Percentiles rank a stretch among this genome's conserved stretches.
phyloP scores from a whole-genome alignment of 2,329 filamentous ascomycete species.

The Cryphonectria nitschkei region DNA sequence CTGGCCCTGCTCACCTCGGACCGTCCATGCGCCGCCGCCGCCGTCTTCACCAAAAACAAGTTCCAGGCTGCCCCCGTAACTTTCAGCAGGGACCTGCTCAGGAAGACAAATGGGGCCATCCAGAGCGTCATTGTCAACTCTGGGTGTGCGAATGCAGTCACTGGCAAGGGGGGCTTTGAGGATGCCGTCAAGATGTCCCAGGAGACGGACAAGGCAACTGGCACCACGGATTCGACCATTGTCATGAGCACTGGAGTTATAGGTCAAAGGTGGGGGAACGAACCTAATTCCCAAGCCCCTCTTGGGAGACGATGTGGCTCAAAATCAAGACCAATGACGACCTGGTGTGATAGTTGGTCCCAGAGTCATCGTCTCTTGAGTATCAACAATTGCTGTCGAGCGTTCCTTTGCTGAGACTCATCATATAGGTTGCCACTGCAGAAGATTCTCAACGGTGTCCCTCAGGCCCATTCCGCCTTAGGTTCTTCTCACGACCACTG shows the following conservation, averaged over 20 bases:
- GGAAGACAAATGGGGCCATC: constrained; percentile 70
- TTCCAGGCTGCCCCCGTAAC: constrained; percentile 97
- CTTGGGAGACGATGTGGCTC: constrained; percentile 24
- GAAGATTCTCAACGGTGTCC: constrained; percentile 85
- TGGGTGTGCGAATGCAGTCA: constrained; percentile 96
- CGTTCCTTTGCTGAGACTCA: constrained; percentile 24
- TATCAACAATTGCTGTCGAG: neutral
- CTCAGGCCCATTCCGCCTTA: constrained; percentile 71
- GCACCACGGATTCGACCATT: constrained; percentile 64
- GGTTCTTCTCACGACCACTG: constrained; percentile 81
- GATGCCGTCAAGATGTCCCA: constrained; percentile 85
- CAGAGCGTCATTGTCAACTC: constrained; percentile 90
- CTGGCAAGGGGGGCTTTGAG: constrained; percentile 84
- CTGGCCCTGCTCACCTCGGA: constrained; percentile 88
- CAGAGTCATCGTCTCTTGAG: neutral
- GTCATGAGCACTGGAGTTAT: constrained; percentile 99
- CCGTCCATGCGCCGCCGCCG: constrained; percentile 80
- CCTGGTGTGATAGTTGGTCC: neutral
- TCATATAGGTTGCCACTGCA: constrained; percentile 76
- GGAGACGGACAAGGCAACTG: constrained; percentile 69
- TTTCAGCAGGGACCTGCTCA: constrained; percentile 75
- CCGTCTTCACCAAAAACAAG: constrained; percentile 97
- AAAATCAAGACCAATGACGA: neutral
- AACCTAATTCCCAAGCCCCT: constrained; percentile 13
- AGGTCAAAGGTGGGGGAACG: constrained; percentile 71